Base-by-base conservation (phyloP, 306 rosid genomes). In the Acacia crassicarpa region DNA sequence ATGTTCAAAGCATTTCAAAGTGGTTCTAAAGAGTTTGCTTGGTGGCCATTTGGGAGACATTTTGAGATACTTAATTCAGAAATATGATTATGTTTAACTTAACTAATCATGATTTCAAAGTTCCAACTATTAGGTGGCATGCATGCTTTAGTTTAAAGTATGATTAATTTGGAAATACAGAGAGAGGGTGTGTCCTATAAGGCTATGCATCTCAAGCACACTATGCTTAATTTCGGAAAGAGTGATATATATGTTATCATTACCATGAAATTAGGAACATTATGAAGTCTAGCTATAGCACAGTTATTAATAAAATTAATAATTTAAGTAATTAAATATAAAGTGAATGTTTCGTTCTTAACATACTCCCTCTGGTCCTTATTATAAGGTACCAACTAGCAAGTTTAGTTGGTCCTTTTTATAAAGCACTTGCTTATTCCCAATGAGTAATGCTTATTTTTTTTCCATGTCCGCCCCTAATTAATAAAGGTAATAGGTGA, bases 11-110 rank as follows among this genome's bases (percentile, higher is more conserved):
- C 83, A 85, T 84, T 69, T 69, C 80, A 46, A 81, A 79, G 82
- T 75, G 67, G 67, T 63, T 62, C 61, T 78, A 53, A 75, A 62
- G 62, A n/a, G 81, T 72, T 83, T 69, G 79, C 30, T 81, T 80
- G 84, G 81, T 70, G 87, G 85, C 78, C 63, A 83, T 78, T 72
- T 84, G 76, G 90, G 92, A 88, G 78, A 88, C 97, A 90, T 82
- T n/a, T 19, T 22, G 53, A 30, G 4, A 49, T 91, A 82, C 85
- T 89, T 89, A 87, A 90, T 83, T 75, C 63, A 83, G 83, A 74
- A 84, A 84, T 76, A 91, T 94, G 81, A 91, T 91, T 80, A 53
- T 88, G 91, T 81, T 85, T 86, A 81, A 81, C 86, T 90, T 81
- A 85, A 83, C 82, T 81, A 84, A 59, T 81, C 87, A 89, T 87